Conservation (phyloP, 2,329 filamentous ascomycete genomes). For the Beauveria rudraprayagi region DNA sequence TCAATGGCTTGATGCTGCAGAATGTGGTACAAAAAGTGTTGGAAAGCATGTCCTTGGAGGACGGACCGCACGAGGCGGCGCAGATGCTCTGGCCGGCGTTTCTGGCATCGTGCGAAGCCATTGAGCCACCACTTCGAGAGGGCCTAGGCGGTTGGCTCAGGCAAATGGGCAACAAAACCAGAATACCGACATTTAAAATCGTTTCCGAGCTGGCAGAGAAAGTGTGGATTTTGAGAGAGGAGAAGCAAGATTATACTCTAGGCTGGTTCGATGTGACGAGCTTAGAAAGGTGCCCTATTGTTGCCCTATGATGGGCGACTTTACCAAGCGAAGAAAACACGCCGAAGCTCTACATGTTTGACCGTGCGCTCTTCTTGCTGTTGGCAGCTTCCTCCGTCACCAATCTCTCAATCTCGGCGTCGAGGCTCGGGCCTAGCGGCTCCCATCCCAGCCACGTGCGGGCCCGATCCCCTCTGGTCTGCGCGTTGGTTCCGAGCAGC, state of each 20-base stretch:
- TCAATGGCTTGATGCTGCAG: constrained; percentile 6
- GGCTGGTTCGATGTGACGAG: constrained; percentile 1
- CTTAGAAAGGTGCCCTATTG: background rate
- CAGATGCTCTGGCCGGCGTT: background rate
- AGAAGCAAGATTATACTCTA: background rate
- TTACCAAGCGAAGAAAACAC: background rate
- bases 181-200: background rate
- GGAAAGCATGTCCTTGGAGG: background rate
- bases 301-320: background rate
- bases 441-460: constrained; percentile 1
- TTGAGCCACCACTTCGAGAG: background rate
- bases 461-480: background rate
- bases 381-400: background rate
- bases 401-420: background rate
- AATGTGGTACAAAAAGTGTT: background rate
- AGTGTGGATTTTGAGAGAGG: background rate
- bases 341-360: background rate
- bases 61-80: background rate
- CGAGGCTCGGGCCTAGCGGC: constrained; percentile 3
- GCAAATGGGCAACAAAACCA: background rate
- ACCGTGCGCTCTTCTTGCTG: background rate
- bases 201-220: background rate
- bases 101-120: background rate
- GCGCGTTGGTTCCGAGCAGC: constrained; percentile 4
- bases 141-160: background rate